Evolutionary conservation across 169 alveolate genomes (phyloP), one percentile per base, ranked within the genome.

Genomic region (Theileria annulata): DNA sequence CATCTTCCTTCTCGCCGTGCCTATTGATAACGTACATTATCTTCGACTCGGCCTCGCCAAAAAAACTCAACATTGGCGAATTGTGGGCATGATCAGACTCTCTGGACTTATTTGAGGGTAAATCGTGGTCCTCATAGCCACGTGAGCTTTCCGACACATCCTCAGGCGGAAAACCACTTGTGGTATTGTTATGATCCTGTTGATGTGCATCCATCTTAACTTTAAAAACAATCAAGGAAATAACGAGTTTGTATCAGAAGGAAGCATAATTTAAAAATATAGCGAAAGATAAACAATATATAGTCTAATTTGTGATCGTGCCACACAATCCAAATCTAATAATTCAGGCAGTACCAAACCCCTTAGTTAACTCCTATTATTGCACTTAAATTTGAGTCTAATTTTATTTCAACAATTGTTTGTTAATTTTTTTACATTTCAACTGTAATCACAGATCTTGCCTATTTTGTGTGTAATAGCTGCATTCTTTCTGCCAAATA

Each of bases 21-120:
- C 96, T 86, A 71, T 93, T 93, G 59, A 93, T 78, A 13, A 93
- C 96, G 73, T 87, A 93, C 96, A 93, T 93, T 1, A 89, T 87
- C 66, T 90, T 84, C n/a, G 87, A 63, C 21, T 75, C 86, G 47
- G 21, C 21, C 47, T 77, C 74, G 49, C 42, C 42, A 12, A 62
- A 31, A 74, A 33, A 47, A 13, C 47, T n/a, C n/a, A 23, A n/a
- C 59, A 37, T 63, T 21, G 60, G 62, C 31, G 60, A 59, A 9
- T 15, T 8, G 31, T 19, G 79, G 21, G 12, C 23, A 0, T n/a
- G 25, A 0, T 35, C 33, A 37, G 37, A 25, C 75, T 33, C 37
- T 47, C 59, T 69, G 35, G 33, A 56, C 77, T 0, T 49, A 28
- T 42, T 2, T 42, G 51, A 42, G 51, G 6, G 51, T 6, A 15